These are phyloP conservation scores for Macrolepiota fuliginosa DNA, from an alignment of 768 basidiomycete species.

Conservation along the genomic window DNA sequence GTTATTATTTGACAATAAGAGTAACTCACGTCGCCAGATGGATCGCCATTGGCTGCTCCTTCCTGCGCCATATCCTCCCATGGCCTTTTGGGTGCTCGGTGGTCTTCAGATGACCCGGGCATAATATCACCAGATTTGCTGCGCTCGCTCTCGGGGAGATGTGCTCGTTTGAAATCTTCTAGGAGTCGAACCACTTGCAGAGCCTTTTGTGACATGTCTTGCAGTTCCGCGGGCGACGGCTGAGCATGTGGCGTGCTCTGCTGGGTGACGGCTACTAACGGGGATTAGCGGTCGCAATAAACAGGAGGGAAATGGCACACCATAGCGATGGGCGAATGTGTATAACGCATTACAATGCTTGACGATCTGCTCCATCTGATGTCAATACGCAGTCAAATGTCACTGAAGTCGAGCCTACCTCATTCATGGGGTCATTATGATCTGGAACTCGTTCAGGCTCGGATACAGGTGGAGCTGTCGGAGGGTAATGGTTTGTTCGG, in stretches of 20 bases:
- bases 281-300: conserved; percentile 5
- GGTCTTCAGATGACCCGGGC: conserved; percentile 41
- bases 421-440: conserved; percentile 38
- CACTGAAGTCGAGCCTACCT: conserved; percentile 31
- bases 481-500: conserved; percentile 13
- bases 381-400: conserved; percentile 12
- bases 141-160: conserved; percentile 34
- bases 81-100: conserved; percentile 70
- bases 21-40: conserved; percentile 2
- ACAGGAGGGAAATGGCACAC: conserved; percentile 33
- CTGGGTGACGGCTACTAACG: conserved; percentile 41
- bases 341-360: conserved; percentile 62
- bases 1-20: neutral
- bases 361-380: conserved; percentile 42
- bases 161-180: conserved; percentile 53
- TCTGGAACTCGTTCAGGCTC: conserved; percentile 35
- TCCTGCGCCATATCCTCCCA: conserved; percentile 72
- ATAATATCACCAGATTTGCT: conserved; percentile 28
- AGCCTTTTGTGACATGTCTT: conserved; percentile 70
- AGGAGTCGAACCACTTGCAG: conserved; percentile 65
- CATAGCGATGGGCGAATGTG: conserved; percentile 65
- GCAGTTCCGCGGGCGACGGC: conserved; percentile 54
- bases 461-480: conserved; percentile 16
- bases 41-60: conserved; percentile 23
- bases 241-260: conserved; percentile 44